Evolutionary conservation across 352 stramenopile species (phyloP), one percentile per base, ranked within the genome.

Genomic region (Phytophthora idaei): DNA sequence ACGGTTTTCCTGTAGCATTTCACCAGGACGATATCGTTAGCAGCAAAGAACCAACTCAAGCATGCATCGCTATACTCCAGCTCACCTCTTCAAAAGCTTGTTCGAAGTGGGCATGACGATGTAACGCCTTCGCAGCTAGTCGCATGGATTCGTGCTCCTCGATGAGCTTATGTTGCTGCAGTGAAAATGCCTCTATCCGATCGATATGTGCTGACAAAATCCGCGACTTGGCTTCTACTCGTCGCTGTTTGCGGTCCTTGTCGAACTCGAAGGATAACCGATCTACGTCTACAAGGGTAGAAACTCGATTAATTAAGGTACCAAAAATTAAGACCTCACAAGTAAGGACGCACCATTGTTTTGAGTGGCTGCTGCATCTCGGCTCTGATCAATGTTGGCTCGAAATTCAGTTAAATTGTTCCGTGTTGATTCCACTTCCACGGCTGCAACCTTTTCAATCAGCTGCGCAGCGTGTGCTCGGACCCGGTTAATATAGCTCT

Each of bases 131-230:
- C 10, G 63, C 61, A 6, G 81, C 78, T 37, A 90, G 69, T 1
- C 77, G 65, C 56, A 83, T 54, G 7, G 53, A 72, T 15, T 87
- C 81, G 27, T 81, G 62, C 46, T 83, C 69, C 28, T 70, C 51
- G 1, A 51, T 36, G 2, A 66, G 41, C 5, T 61, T n/a, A 46
- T 87, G 69, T 56, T 89, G 69, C n/a, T 77, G 69, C 29, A 64
- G 67, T 2, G 71, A 61, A 50, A 80, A 84, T 21, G 72, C 56
- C 1, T 90, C 71, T 34, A 90, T 69, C 28, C 77, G 75, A 27
- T 67, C 71, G 57, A 90, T 87, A 61, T 90, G 81, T 4, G 71
- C 62, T 17, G 87, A 56, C 27, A 90, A 57, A 12, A 77, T 65
- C 0, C 58, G 49, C 25, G 73, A 64, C 37, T 85, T 89, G 14